Conservation (phyloP, 2,329 filamentous ascomycete genomes). For the Cladophialophora bantiana region DNA sequence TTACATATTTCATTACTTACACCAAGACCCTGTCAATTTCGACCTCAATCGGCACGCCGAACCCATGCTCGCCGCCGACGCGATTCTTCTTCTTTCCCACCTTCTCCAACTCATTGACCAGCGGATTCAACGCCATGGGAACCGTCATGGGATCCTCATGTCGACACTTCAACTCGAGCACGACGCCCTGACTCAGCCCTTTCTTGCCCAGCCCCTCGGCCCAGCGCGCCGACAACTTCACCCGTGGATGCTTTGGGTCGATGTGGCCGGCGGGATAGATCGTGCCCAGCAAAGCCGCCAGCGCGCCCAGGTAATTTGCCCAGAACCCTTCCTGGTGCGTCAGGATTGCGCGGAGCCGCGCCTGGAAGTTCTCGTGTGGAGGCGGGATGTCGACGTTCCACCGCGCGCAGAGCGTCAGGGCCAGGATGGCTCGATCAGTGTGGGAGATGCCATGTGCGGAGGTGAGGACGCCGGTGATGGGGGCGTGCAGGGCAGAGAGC, state of each 20-base stretch:
- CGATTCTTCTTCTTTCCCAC: conserved; percentile 49
- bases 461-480: conserved; percentile 45
- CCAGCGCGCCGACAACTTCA: conserved; percentile 44
- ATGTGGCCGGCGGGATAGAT: conserved; percentile 45
- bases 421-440: conserved; percentile 45
- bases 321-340: conserved; percentile 48
- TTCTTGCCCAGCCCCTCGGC: conserved; percentile 45
- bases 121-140: conserved; percentile 41
- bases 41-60: conserved; percentile 36
- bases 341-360: conserved; percentile 43
- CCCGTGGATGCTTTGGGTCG: conserved; percentile 40
- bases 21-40: conserved; percentile 32
- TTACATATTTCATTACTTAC: background rate
- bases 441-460: conserved; percentile 47
- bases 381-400: conserved; percentile 45
- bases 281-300: conserved; percentile 43
- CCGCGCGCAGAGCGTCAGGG: conserved; percentile 46
- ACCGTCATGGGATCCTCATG: conserved; percentile 30
- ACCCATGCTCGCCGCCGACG: conserved; percentile 44
- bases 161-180: conserved; percentile 39
- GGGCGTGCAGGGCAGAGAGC: conserved; percentile 44
- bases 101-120: conserved; percentile 45
- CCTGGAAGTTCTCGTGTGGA: conserved; percentile 43
- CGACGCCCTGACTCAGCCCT: conserved; percentile 43
- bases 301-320: conserved; percentile 44